These are phyloP conservation scores for Juncus inflexus DNA, from an alignment of 176 grass and related monocot genomes.

Conservation along the genomic window DNA sequence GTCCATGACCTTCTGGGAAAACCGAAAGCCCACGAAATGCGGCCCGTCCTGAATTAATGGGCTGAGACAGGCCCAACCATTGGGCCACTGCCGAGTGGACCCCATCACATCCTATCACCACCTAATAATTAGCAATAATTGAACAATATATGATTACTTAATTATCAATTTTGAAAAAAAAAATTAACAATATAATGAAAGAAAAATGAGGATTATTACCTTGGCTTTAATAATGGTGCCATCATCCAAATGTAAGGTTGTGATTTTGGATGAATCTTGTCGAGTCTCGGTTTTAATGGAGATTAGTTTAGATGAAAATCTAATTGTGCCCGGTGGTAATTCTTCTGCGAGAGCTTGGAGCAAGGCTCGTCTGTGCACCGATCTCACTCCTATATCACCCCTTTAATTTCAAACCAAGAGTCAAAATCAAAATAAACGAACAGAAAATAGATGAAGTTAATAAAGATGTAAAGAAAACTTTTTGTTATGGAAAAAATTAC, in stretches of 20 bases:
- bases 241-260: constrained; percentile 30
- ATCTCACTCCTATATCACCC: constrained; percentile 24
- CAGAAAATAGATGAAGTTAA: constrained; percentile 4
- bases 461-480: background rate
- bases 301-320: constrained; percentile 33
- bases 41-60: constrained; percentile 4
- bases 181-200: background rate
- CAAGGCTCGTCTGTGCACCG: constrained; percentile 22
- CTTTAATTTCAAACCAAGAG: background rate
- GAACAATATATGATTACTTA: background rate
- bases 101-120: constrained; percentile 48
- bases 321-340: constrained; percentile 30
- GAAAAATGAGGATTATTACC: constrained; percentile 1
- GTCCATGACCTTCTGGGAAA: constrained; percentile 29
- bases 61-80: constrained; percentile 28
- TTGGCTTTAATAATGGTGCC: constrained; percentile 36
- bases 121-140: constrained; percentile 12
- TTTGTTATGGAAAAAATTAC: constrained; percentile 8
- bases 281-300: constrained; percentile 17
- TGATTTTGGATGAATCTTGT: constrained; percentile 21
- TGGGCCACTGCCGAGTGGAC: constrained; percentile 46
- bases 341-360: constrained; percentile 34
- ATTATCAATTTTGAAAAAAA: background rate
- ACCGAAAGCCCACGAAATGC: constrained; percentile 16
- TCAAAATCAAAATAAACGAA: too few species aligned